These are phyloP conservation scores for Miscanthus lutarioriparius DNA, from an alignment of 176 grass and related monocot genomes.

Conservation along the genomic window DNA sequence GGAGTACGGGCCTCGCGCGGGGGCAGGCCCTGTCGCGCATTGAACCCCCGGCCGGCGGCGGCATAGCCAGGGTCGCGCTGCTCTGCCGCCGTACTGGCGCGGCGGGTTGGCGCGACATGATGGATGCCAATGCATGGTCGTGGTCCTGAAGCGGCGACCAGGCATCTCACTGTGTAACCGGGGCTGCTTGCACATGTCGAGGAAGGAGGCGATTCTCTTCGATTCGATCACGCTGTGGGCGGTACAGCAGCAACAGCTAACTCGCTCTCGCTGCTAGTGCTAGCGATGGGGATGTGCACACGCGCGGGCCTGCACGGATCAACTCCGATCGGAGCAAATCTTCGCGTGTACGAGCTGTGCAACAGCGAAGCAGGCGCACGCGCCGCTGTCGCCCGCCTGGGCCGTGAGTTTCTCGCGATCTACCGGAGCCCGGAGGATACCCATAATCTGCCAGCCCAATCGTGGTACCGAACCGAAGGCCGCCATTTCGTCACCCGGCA, in stretches of 20 bases:
- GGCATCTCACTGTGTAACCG: background rate
- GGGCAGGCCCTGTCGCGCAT: too few relatives aligned
- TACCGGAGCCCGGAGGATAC: too few relatives aligned
- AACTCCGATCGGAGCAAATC: background rate
- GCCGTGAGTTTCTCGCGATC: background rate
- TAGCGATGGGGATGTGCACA: background rate
- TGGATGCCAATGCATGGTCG: background rate
- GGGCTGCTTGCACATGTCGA: background rate
- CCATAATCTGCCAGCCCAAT: background rate
- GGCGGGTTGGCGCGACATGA: background rate
- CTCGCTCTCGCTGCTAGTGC: background rate
- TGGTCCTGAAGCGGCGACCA: background rate
- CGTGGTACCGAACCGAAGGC: too few relatives aligned
- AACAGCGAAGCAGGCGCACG: too few relatives aligned
- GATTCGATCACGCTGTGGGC: background rate
- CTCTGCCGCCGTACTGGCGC: background rate
- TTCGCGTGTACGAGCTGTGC: background rate
- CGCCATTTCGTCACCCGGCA: too few relatives aligned
- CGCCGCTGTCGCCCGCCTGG: too few relatives aligned
- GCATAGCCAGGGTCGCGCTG: too few relatives aligned
- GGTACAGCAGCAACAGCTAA: background rate
- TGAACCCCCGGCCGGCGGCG: too few relatives aligned
- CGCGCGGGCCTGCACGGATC: background rate
- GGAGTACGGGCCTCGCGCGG: too few relatives aligned
- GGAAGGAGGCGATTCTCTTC: too few relatives aligned